These are phyloP conservation scores for Barnettozyma siamensis DNA, from an alignment of 805 yeast genomes.

Conservation along the genomic window DNA sequence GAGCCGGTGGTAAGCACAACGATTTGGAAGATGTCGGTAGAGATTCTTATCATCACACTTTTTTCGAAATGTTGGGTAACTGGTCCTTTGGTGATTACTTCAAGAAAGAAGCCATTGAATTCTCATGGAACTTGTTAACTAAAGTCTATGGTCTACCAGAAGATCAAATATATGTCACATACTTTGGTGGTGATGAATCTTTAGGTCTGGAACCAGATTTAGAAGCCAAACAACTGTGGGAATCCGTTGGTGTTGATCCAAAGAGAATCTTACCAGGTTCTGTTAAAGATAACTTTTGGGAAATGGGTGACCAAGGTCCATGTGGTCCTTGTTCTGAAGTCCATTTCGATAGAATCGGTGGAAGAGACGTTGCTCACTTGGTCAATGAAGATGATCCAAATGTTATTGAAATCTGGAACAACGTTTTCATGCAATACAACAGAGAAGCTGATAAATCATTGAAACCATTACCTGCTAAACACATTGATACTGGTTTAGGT, in stretches of 20 bases:
- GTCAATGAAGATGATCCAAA: conserved; percentile 98
- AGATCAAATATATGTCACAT: conserved; percentile 87
- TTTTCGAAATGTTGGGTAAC: conserved; percentile 98
- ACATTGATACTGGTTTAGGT: conserved; percentile 98
- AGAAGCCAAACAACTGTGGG: conserved; percentile 89
- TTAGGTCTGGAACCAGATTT: conserved; percentile 86
- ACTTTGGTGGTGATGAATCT: conserved; percentile 87
- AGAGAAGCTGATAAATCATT: conserved; percentile 84
- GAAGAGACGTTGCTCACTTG: conserved; percentile 86
- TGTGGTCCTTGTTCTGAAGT: conserved; percentile 99
- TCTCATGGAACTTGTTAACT: conserved; percentile 90
- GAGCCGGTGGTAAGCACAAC: conserved; percentile 99
- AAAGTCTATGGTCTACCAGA: conserved; percentile 72
- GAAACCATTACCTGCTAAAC: conserved; percentile 85
- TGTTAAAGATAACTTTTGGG: conserved; percentile 95
- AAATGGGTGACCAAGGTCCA: conserved; percentile 99
- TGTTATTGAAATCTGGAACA: conserved; percentile 96
- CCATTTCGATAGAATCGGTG: conserved; percentile 97
- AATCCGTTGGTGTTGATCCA: conserved; percentile 79
- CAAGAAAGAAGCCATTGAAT: conserved; percentile 85
- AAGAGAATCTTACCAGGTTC: conserved; percentile 92
- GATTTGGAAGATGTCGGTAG: conserved; percentile 98
- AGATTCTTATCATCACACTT: conserved; percentile 97
- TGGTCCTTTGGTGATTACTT: conserved; percentile 99
- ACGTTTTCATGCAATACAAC: conserved; percentile 94